Conservation (phyloP, 2,329 filamentous ascomycete genomes). For the Verruconis gallopava region DNA sequence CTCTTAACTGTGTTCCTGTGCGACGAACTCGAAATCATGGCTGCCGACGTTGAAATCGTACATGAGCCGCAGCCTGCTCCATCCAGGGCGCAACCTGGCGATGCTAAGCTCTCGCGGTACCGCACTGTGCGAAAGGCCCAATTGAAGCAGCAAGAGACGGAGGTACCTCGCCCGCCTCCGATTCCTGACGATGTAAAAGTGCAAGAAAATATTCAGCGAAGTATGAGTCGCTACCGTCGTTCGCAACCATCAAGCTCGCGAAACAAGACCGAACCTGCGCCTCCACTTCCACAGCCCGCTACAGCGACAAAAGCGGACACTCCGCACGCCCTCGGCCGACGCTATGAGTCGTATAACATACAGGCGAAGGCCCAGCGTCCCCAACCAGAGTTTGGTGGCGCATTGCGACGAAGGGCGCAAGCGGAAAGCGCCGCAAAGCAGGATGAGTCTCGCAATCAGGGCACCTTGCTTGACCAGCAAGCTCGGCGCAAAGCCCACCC, state of each 20-base stretch:
- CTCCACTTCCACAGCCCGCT: not conserved
- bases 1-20: not conserved
- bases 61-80: not conserved
- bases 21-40: not conserved
- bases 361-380: not conserved
- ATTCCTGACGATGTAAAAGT: not conserved
- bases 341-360: not conserved
- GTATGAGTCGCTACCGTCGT: slow-evolving; percentile 29
- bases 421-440: not conserved
- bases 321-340: not conserved
- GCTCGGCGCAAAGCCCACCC: not conserved
- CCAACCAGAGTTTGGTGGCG: not conserved
- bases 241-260: slow-evolving; percentile 10
- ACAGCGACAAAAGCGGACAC: not conserved
- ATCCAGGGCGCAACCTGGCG: not conserved
- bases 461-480: not conserved
- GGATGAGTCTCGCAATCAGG: not conserved
- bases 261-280: not conserved
- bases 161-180: slow-evolving; percentile 10
- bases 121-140: slow-evolving; percentile 40
- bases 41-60: not conserved
- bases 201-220: slow-evolving; percentile 16
- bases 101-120: slow-evolving; percentile 43
- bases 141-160: slow-evolving; percentile 18
- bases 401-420: no score